A percentile compares a stretch with the other conserved stretches of the same genome.
These are phyloP conservation scores for Gamarada debralockiae DNA, from an alignment of 495 filamentous ascomycete species.

Conservation along the genomic window DNA sequence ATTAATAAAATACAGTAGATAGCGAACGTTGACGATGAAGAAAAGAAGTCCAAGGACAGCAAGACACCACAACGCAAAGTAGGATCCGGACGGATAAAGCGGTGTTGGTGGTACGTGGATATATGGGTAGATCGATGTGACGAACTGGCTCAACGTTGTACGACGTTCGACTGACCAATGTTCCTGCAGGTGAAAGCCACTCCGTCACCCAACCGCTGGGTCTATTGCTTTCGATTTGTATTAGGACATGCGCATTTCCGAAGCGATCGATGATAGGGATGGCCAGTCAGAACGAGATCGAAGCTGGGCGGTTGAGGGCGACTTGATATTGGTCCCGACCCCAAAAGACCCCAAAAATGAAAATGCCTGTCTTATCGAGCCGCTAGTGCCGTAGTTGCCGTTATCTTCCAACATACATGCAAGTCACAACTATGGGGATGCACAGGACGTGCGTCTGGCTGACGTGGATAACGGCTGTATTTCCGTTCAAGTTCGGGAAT, in stretches of 20 bases:
- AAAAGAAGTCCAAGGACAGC: slow-evolving; percentile 7
- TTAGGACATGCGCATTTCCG: slow-evolving; percentile 9
- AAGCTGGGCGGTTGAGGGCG: slow-evolving; percentile 18
- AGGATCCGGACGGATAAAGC: slow-evolving; percentile 18
- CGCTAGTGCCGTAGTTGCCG: slow-evolving; percentile 17
- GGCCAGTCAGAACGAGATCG: slow-evolving; percentile 14
- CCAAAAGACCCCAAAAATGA: neutral
- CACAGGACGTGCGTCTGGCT: no score
- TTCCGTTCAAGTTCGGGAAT: no score
- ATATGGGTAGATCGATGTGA: slow-evolving; percentile 19
- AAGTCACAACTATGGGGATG: slow-evolving; percentile 7
- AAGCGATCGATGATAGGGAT: slow-evolving; percentile 2
- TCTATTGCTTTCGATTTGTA: slow-evolving; percentile 14
- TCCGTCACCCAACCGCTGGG: slow-evolving; percentile 26
- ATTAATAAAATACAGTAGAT: slow-evolving; percentile 20
- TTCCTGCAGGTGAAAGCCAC: slow-evolving; percentile 21
- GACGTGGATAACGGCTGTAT: no score
- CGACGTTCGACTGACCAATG: slow-evolving; percentile 11
- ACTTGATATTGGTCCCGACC: slow-evolving; percentile 19
- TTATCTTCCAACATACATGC: slow-evolving; percentile 20
- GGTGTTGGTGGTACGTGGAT: slow-evolving; percentile 9
- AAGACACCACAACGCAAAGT: slow-evolving; percentile 3
- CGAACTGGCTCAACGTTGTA: slow-evolving; percentile 10
- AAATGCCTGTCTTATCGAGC: slow-evolving; percentile 20
- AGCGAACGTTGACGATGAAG: slow-evolving; percentile 17